Evolutionary conservation across 331 rosid genomes (phyloP).

Genomic region (Malus hybrid): DNA sequence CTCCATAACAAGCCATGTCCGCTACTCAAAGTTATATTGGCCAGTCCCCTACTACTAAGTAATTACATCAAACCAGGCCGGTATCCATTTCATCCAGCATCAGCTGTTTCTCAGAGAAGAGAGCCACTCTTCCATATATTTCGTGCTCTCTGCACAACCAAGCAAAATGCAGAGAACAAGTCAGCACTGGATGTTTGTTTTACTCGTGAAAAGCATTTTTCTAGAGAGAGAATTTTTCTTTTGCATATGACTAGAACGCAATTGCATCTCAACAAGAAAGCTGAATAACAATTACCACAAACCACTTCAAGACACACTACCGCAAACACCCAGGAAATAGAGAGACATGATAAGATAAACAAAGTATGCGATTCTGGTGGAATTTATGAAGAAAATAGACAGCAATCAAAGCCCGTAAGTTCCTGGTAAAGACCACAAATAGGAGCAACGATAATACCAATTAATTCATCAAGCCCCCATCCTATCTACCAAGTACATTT

Average conservation of each 20-base stretch:
- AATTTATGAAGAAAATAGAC: not conserved
- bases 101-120: slow-evolving; percentile 65
- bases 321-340: not conserved
- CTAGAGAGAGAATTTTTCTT: not conserved
- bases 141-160: slow-evolving; percentile 63
- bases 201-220: not conserved
- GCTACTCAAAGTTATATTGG: slow-evolving; percentile 25
- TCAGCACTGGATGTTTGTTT: not conserved
- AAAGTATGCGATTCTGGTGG: not conserved
- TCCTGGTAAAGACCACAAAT: not conserved
- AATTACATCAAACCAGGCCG: slow-evolving; percentile 17
- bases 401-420: not conserved
- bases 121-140: slow-evolving; percentile 74
- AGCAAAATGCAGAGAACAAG: slow-evolving; percentile 18
- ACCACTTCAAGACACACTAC: not conserved
- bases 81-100: not conserved
- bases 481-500: not conserved
- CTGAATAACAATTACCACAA: not conserved
- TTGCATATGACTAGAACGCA: not conserved
- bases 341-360: not conserved
- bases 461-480: not conserved
- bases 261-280: not conserved
- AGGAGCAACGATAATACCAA: not conserved
- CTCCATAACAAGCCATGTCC: slow-evolving; percentile 26
- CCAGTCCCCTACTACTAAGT: slow-evolving; percentile 25